Evolutionary conservation across 495 filamentous ascomycete genomes (phyloP), one percentile per base, ranked within the genome.

Genomic region (Aspergillus panamensis): DNA sequence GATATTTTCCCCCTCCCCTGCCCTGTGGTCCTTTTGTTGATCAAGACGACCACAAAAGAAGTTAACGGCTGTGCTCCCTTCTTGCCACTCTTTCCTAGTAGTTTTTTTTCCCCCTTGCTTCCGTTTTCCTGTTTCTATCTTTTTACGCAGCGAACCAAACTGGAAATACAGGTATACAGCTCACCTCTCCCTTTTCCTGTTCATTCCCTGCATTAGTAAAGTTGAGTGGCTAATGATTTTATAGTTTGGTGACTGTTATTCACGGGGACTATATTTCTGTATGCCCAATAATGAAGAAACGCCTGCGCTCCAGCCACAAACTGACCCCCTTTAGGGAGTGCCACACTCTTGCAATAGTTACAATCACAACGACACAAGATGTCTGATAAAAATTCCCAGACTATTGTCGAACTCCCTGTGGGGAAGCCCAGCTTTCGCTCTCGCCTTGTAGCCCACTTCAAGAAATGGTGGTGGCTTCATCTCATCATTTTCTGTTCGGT

Each of bases 401-500:
- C 47, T 20, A 8, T 51, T 9, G 19, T 39, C 29, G 32, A 44
- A n/a, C n/a, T n/a, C 3, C 8, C 53, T 8, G 48, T 61, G 10
- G 33, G 61, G 10, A 75, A 69, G 53, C 74, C 58, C 44, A 66
- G 70, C 53, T 73, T 75, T 49, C 67, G 69, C 8, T 33, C 66
- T 25, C 66, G 73, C n/a, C 52, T 77, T 19, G 74, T 60, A 32
- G 70, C 72, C 13, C 78, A 83, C 56, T 80, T 71, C 53, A 79
- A 75, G 68, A 77, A 75, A 61, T 90, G 82, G 62, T 92, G 89
- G 89, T 92, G 88, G 89, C 69, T 77, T 62, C 81, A 89, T 66
- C 63, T 89, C 57, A 77, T 89, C 57, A 64, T 77, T 29, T 71
- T 90, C 62, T 67, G 85, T 54, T 64, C 79, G 31, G 65, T 82